Evolutionary conservation across 345 rosid genomes (phyloP), one percentile per base, ranked within the genome.

Genomic region (Garcia nutans): DNA sequence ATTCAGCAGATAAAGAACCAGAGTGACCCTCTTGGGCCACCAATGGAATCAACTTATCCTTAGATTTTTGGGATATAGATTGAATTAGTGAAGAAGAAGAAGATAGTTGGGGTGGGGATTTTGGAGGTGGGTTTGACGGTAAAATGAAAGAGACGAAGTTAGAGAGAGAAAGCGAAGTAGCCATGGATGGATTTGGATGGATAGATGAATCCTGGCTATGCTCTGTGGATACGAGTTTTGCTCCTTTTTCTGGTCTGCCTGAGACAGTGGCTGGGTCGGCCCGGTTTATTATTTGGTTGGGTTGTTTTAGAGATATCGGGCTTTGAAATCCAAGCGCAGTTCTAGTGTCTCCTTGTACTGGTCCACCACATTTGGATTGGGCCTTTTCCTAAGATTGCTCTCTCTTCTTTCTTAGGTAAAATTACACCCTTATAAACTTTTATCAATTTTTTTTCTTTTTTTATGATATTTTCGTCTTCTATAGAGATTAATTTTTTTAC

Each of bases 131-230:
- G 68, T 83, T 85, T 56, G 89, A 78, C 55, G 94, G 91, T 10
- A 85, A 73, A 70, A 88, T 73, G 84, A 85, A 90, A 74, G 95
- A 89, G 82, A 89, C 74, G 80, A 92, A 85, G 82, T 83, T 88
- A 66, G 96, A 68, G 76, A 92, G 83, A 61, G 93, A 83, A 74
- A 89, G 69, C 10, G 87, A 86, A 73, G 90, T 26, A 65, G 97
- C 97, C 97, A 91, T 90, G 61, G 82, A 65, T 70, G 73, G 37
- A 68, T 8, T 47, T 65, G 19, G 61, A 42, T 45, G 3, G 72
- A 75, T 65, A 19, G 65, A 26, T 2, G 0, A 3, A 42, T 26
- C 57, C 24, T 66, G 54, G 59, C 41, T 73, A 77, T 76, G 19
- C 19, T 49, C 23, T 22, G 4, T 41, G 65, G 64, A 19, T 33